Conservation (phyloP, 371 early-diverging fungal genomes). For the Rhizopus microsporus region DNA sequence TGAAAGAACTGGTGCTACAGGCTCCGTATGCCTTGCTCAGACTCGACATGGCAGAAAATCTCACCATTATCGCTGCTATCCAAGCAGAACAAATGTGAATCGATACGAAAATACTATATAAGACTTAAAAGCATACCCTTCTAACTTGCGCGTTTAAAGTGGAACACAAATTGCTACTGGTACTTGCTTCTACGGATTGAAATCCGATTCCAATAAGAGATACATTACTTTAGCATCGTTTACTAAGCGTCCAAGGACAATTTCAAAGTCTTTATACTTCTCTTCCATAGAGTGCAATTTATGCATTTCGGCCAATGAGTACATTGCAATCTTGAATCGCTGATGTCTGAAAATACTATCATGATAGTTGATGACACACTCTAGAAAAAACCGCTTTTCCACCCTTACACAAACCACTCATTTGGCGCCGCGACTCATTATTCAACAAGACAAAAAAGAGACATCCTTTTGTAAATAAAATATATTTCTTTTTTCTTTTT, state of each 20-base stretch:
- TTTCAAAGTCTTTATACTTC: neutral
- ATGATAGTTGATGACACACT: too few species aligned
- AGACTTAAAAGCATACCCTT: neutral
- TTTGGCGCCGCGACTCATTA: too few species aligned
- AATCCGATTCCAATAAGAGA: slow-evolving; percentile 3
- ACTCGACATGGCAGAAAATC: slow-evolving; percentile 10
- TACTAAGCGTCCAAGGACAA: neutral
- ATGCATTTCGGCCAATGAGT: neutral
- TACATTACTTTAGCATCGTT: slow-evolving; percentile 8
- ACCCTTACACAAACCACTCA: too few species aligned
- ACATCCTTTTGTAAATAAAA: too few species aligned
- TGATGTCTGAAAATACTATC: neutral
- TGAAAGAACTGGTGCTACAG: slow-evolving; percentile 13
- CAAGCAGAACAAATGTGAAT: neutral
- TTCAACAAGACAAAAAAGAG: too few species aligned
- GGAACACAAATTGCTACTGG: neutral
- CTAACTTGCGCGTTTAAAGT: slow-evolving; percentile 1
- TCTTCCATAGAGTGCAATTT: neutral
- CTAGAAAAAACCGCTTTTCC: too few species aligned
- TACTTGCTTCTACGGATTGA: neutral
- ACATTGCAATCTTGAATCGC: neutral
- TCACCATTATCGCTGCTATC: slow-evolving; percentile 1
- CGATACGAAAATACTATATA: neutral
- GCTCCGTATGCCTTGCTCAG: slow-evolving; percentile 9
- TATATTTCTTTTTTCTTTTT: too few species aligned